Evolutionary conservation across 179 eudicot species (phyloP).

Genomic region (Beta macrorhiza): DNA sequence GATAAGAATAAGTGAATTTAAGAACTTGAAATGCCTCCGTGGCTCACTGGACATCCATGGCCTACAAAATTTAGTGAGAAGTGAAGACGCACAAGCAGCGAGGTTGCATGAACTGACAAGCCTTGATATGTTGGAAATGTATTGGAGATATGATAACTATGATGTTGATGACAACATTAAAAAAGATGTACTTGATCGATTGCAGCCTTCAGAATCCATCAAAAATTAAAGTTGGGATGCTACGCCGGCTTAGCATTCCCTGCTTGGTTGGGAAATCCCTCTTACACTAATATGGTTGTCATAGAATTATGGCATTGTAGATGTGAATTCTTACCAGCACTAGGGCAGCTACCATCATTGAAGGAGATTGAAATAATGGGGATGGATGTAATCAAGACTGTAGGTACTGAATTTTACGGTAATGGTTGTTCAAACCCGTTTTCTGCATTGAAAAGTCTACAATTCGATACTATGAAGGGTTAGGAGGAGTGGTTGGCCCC

Average conservation of each 20-base stretch:
- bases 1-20: neutral
- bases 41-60: neutral
- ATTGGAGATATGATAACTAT: neutral
- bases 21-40: neutral
- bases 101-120: neutral
- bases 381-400: neutral
- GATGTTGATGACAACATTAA: neutral
- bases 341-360: conserved; percentile 4
- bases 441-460: neutral
- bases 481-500: conserved; percentile 6
- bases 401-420: conserved; percentile 16
- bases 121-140: conserved; percentile 8
- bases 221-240: neutral
- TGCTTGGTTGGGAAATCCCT: conserved; percentile 11
- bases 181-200: neutral
- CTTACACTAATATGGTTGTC: neutral
- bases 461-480: neutral
- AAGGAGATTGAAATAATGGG: neutral
- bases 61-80: neutral
- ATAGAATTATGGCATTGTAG: neutral
- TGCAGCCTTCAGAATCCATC: conserved; percentile 7
- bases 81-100: neutral
- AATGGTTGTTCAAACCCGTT: conserved; percentile 1
- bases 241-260: conserved; percentile 5
- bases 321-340: conserved; percentile 8